phyloP scores from a whole-genome alignment of 768 basidiomycete species.

The Cubamyces sp. region DNA sequence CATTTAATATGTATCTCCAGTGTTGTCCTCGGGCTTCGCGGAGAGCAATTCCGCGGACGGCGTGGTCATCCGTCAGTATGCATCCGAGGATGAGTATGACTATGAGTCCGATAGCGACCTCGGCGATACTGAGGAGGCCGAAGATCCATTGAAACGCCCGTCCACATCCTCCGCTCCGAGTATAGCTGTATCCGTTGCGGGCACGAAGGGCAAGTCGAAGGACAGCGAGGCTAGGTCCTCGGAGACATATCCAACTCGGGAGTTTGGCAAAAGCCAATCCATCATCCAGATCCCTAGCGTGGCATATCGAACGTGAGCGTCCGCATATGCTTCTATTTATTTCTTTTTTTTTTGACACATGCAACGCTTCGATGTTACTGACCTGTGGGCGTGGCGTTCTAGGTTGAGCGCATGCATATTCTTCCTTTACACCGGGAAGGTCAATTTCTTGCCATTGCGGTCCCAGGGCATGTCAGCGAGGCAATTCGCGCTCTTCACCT shows the following conservation, averaged over 20 bases:
- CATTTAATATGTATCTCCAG: neutral
- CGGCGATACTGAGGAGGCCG: constrained; percentile 24
- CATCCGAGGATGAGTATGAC: constrained; percentile 25
- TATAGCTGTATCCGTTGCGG: neutral
- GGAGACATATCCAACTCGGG: neutral
- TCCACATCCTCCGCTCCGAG: neutral
- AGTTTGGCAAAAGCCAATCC: neutral
- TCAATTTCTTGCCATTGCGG: constrained; percentile 39
- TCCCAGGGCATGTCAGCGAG: constrained; percentile 22
- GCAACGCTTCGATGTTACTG: neutral
- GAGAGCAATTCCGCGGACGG: constrained; percentile 13
- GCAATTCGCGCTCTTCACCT: constrained; percentile 3
- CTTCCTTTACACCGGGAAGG: constrained; percentile 43
- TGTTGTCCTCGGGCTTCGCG: constrained; percentile 26
- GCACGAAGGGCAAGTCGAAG: neutral
- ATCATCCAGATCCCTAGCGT: constrained; percentile 23
- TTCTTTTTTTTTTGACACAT: neutral
- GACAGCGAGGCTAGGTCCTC: neutral
- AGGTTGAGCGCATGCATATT: constrained; percentile 46
- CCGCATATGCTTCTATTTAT: neutral
- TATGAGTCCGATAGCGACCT: constrained; percentile 33
- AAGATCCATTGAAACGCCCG: neutral
- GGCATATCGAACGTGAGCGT: constrained; percentile 27
- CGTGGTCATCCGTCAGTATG: neutral
- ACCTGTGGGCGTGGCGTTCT: constrained; percentile 9